Conservation (phyloP, 352 stramenopile genomes). For the Pythium apleroticum region DNA sequence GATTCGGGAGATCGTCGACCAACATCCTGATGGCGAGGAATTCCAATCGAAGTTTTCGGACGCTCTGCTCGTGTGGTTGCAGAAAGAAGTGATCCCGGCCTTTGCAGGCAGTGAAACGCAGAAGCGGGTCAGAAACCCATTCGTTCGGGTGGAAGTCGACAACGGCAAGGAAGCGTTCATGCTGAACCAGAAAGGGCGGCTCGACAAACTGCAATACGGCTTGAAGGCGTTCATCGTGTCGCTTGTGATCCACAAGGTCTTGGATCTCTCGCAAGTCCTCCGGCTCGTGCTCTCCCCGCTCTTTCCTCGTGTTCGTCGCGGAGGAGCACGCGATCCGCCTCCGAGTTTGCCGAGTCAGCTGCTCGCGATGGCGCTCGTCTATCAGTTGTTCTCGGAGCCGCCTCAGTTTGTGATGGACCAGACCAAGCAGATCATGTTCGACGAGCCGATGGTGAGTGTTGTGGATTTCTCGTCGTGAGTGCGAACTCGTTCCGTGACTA, state of each 20-base stretch:
- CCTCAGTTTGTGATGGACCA: slow-evolving; percentile 79
- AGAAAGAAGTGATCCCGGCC: slow-evolving; percentile 82
- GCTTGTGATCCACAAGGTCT: slow-evolving; percentile 79
- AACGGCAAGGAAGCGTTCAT: slow-evolving; percentile 82
- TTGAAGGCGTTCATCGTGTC: slow-evolving; percentile 85
- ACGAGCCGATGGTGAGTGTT: slow-evolving; percentile 78
- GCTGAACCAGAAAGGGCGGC: slow-evolving; percentile 78
- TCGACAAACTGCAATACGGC: slow-evolving; percentile 85
- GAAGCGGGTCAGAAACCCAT: slow-evolving; percentile 79
- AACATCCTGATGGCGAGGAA: slow-evolving; percentile 81
- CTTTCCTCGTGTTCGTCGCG: slow-evolving; percentile 72
- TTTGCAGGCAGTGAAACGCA: slow-evolving; percentile 79
- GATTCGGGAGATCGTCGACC: slow-evolving; percentile 81
- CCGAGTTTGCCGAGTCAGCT: slow-evolving; percentile 80
- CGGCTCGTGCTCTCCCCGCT: slow-evolving; percentile 81
- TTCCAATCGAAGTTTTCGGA: slow-evolving; percentile 87
- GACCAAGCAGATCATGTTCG: slow-evolving; percentile 81
- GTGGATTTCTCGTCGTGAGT: slow-evolving; percentile 4
- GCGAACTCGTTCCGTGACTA: slow-evolving; percentile 8
- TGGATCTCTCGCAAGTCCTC: slow-evolving; percentile 83
- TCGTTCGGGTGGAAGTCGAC: slow-evolving; percentile 70
- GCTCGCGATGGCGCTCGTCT: slow-evolving; percentile 81
- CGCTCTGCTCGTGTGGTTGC: slow-evolving; percentile 80
- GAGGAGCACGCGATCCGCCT: slow-evolving; percentile 60
- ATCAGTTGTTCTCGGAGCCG: slow-evolving; percentile 83